These are phyloP conservation scores for Tieghemostelium lacteum DNA, from an alignment of 78 protist genomes.

Conservation along the genomic window DNA sequence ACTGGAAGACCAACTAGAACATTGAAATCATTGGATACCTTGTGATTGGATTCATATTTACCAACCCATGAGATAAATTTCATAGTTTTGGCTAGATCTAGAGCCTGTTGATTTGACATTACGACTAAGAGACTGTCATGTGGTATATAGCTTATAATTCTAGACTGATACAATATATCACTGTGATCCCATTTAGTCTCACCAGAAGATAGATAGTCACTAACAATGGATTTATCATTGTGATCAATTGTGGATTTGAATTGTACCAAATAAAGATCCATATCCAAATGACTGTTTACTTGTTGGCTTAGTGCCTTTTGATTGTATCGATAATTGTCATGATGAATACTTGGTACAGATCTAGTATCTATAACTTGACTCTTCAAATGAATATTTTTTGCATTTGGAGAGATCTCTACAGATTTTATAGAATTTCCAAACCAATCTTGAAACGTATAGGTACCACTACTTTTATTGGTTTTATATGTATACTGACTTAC, in stretches of 20 bases:
- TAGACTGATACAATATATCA: slow-evolving; percentile 8
- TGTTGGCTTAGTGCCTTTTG: not conserved
- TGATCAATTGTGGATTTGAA: not conserved
- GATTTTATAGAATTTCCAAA: not conserved
- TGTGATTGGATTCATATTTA: not conserved
- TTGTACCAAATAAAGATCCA: not conserved
- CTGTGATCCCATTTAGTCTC: not conserved
- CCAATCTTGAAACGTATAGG: not conserved
- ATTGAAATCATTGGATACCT: not conserved
- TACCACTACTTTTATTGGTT: not conserved
- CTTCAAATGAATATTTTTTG: no score
- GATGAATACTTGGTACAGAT: not conserved
- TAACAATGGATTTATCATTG: not conserved
- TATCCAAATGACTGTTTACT: not conserved
- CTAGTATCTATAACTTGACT: not conserved
- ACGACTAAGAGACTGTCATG: slow-evolving; percentile 18
- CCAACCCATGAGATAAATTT: slow-evolving; percentile 51
- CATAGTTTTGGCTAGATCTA: not conserved
- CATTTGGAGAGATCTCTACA: not conserved
- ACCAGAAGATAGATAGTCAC: not conserved
- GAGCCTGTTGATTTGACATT: slow-evolving; percentile 29
- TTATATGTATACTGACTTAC: no score
- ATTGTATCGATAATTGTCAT: not conserved
- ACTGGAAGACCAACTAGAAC: not conserved
- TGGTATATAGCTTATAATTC: slow-evolving; percentile 40